Evolutionary conservation across 352 stramenopile genomes (phyloP).

Genomic region (Plasmopara halstedii): DNA sequence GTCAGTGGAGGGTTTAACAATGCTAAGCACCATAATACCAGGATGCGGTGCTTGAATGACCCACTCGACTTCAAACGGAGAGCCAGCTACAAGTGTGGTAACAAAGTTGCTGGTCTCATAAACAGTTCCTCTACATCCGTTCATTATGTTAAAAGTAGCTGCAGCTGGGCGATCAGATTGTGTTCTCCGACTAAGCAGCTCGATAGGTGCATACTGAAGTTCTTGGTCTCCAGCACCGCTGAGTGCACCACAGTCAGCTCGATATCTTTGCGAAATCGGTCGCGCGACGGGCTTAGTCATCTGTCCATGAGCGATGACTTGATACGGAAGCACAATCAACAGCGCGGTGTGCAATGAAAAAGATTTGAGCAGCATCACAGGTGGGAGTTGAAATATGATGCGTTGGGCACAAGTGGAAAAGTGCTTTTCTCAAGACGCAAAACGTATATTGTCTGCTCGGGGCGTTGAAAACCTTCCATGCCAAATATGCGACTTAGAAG

Average conservation of each 20-base stretch:
- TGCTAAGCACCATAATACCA: constrained; percentile 39
- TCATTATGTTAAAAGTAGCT: constrained; percentile 53
- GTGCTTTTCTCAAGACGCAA: neutral
- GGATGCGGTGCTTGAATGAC: constrained; percentile 52
- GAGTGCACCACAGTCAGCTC: constrained; percentile 31
- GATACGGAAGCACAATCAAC: constrained; percentile 1
- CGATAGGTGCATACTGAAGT: constrained; percentile 40
- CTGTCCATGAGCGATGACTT: constrained; percentile 24
- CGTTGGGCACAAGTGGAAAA: neutral
- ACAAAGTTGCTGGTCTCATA: constrained; percentile 41
- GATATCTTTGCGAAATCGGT: constrained; percentile 33
- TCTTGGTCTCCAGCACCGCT: constrained; percentile 39
- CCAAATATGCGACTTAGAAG: neutral
- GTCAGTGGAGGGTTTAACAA: constrained; percentile 41
- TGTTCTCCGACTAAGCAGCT: constrained; percentile 40
- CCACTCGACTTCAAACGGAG: constrained; percentile 41
- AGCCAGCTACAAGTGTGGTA: constrained; percentile 29
- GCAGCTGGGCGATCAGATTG: constrained; percentile 34
- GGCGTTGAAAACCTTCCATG: neutral
- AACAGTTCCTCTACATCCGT: constrained; percentile 51
- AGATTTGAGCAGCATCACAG: constrained; percentile 14
- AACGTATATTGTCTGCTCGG: neutral
- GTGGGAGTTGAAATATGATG: neutral
- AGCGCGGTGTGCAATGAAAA: constrained; percentile 5
- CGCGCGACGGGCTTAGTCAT: constrained; percentile 25